Conservation (phyloP, 2,329 filamentous ascomycete genomes). For the Ampelomyces quisqualis region DNA sequence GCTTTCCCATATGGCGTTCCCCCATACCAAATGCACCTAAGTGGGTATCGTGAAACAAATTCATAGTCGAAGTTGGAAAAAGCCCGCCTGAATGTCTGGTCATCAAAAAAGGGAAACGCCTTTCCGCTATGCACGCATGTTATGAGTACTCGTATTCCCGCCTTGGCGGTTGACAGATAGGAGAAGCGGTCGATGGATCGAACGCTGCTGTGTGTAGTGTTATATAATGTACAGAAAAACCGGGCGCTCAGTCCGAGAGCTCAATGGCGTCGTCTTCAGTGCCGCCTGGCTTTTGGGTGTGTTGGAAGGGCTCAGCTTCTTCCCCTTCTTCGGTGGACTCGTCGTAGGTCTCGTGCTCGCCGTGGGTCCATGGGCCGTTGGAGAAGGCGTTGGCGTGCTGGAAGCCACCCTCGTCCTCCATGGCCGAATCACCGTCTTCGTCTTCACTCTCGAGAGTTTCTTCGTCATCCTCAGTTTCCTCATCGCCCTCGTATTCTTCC, state of each 20-base stretch:
- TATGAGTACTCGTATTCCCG: no score
- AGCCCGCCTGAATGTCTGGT: no score
- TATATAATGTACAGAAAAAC: not conserved
- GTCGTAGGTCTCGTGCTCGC: not conserved
- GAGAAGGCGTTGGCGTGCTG: conserved; percentile 11
- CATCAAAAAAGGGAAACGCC: no score
- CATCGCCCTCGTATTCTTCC: conserved; percentile 16
- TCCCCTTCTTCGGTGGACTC: conserved; percentile 9
- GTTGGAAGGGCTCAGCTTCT: conserved; percentile 2
- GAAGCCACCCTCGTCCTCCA: conserved; percentile 12
- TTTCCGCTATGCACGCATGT: no score
- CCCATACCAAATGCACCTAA: no score
- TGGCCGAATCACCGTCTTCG: conserved; percentile 16
- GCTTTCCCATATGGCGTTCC: no score
- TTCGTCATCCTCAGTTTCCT: conserved; percentile 10
- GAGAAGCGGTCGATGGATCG: not conserved
- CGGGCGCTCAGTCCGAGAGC: conserved; percentile 34
- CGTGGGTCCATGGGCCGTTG: not conserved
- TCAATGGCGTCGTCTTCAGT: conserved; percentile 41
- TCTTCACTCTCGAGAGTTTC: conserved; percentile 10
- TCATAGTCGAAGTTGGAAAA: no score
- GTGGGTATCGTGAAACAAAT: no score
- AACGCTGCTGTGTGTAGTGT: not conserved
- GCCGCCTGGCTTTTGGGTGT: conserved; percentile 17
- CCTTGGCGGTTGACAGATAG: no score